Conservation (phyloP, 1,139 yeast genomes). For the Blastobotrys elegans region DNA sequence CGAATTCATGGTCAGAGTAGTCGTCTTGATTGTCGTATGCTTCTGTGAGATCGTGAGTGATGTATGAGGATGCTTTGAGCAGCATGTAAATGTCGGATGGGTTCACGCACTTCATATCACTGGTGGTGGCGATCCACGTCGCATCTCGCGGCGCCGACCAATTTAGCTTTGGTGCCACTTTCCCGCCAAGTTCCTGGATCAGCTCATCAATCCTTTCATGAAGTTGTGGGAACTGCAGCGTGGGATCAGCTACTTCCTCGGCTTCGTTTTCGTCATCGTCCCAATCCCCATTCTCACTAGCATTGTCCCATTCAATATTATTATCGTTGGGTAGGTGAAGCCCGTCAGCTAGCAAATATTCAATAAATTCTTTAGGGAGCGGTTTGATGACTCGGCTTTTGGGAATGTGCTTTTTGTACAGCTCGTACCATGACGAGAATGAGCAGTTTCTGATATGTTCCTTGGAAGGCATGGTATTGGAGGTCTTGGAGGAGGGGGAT, state of each 20-base stretch:
- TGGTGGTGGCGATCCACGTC: slow-evolving; percentile 80
- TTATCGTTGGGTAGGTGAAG: slow-evolving; percentile 53
- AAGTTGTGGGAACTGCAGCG: slow-evolving; percentile 50
- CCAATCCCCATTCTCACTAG: slow-evolving; percentile 42
- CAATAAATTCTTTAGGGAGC: slow-evolving; percentile 60
- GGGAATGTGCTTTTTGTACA: slow-evolving; percentile 48
- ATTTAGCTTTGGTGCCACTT: slow-evolving; percentile 83
- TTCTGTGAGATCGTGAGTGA: slow-evolving; percentile 74
- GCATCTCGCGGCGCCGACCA: slow-evolving; percentile 98
- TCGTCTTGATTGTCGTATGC: slow-evolving; percentile 47
- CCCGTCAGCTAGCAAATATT: slow-evolving; percentile 72
- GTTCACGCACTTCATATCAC: slow-evolving; percentile 62
- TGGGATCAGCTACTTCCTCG: slow-evolving; percentile 35
- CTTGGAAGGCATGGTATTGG: no score
- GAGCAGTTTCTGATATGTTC: slow-evolving; percentile 59
- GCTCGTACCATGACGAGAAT: slow-evolving; percentile 67
- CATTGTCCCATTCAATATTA: slow-evolving; percentile 25
- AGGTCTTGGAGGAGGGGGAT: no score
- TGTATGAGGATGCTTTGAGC: slow-evolving; percentile 80
- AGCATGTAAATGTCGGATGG: slow-evolving; percentile 74
- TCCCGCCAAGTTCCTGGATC: slow-evolving; percentile 41
- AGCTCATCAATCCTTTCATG: slow-evolving; percentile 47
- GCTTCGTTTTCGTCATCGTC: slow-evolving; percentile 66
- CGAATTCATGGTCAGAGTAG: slow-evolving; percentile 38
- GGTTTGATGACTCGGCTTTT: slow-evolving; percentile 56